Percentiles rank a stretch among this genome's conserved stretches.
These are phyloP conservation scores for Lathyrus sativus DNA, from an alignment of 306 rosid genomes.

Conservation along the genomic window DNA sequence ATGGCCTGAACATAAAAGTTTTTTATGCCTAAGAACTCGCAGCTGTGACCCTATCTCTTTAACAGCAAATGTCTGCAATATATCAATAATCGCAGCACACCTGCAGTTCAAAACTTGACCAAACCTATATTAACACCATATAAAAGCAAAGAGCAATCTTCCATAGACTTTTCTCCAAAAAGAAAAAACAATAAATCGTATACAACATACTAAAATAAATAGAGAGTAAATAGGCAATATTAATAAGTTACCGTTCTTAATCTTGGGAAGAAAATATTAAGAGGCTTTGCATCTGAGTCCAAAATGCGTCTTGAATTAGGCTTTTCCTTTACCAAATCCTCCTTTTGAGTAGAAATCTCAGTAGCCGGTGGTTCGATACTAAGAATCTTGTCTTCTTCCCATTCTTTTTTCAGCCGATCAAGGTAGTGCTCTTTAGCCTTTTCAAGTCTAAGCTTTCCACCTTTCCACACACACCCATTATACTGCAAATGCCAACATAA, in stretches of 20 bases:
- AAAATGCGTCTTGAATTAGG: conserved; percentile 15
- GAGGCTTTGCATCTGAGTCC: conserved; percentile 41
- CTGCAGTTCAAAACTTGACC: not conserved
- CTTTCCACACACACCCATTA: conserved; percentile 95
- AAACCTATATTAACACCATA: not conserved
- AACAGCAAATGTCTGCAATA: not conserved
- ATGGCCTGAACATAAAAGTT: not conserved
- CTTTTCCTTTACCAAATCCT: conserved; percentile 30
- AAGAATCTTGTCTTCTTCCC: conserved; percentile 56
- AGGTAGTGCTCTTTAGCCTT: conserved; percentile 84
- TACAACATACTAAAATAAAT: not conserved
- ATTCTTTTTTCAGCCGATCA: conserved; percentile 60
- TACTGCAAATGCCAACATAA: conserved; percentile 49
- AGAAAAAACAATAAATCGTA: not conserved
- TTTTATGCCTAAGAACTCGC: not conserved
- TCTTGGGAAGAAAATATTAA: conserved; percentile 68
- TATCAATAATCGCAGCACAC: not conserved
- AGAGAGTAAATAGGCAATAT: not conserved
- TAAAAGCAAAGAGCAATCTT: not conserved
- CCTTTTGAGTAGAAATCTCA: conserved; percentile 15
- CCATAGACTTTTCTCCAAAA: not conserved
- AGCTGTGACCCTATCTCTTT: not conserved
- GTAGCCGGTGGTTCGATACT: not conserved
- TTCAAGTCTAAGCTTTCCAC: conserved; percentile 79
- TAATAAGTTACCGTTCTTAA: conserved; percentile 56